Percentiles rank a stretch among this genome's conserved stretches.
Evolutionary conservation across 352 stramenopile species (phyloP).

Genomic region (Phytophthora ramorum): DNA sequence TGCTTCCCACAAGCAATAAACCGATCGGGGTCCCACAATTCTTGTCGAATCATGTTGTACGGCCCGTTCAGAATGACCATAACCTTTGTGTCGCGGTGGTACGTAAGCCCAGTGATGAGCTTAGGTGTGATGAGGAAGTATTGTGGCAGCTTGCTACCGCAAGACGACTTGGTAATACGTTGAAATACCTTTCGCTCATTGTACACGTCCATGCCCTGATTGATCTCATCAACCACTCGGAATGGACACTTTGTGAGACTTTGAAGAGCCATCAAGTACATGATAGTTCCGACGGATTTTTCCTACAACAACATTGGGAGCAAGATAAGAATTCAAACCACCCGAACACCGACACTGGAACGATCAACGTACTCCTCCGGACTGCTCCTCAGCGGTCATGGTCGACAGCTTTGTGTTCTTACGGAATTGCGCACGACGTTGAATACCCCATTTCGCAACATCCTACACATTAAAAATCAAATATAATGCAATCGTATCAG

Average conservation of each 20-base stretch:
- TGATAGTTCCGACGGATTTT: slow-evolving; percentile 92
- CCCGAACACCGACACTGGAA: background rate
- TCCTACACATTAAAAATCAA: slow-evolving; percentile 48
- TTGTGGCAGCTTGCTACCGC: slow-evolving; percentile 84
- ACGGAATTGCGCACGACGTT: slow-evolving; percentile 86
- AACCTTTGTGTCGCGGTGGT: slow-evolving; percentile 89
- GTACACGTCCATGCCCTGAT: slow-evolving; percentile 92
- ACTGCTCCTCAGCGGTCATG: slow-evolving; percentile 90
- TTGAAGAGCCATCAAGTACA: slow-evolving; percentile 92
- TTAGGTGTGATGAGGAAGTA: slow-evolving; percentile 93
- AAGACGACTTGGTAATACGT: slow-evolving; percentile 88
- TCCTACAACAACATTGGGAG: slow-evolving; percentile 50
- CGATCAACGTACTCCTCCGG: slow-evolving; percentile 70
- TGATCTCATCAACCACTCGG: slow-evolving; percentile 90
- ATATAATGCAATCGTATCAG: background rate
- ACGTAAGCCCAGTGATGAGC: slow-evolving; percentile 84
- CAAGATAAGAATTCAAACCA: slow-evolving; percentile 2
- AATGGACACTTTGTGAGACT: slow-evolving; percentile 89
- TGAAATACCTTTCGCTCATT: slow-evolving; percentile 92
- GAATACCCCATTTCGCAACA: slow-evolving; percentile 89
- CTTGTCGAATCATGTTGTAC: slow-evolving; percentile 83
- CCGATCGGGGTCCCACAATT: slow-evolving; percentile 67
- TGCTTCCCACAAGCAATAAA: slow-evolving; percentile 58
- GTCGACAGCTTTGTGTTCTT: slow-evolving; percentile 85
- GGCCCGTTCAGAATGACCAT: slow-evolving; percentile 89